Conservation (phyloP, 495 filamentous ascomycete species). For the Podospora comata region DNA sequence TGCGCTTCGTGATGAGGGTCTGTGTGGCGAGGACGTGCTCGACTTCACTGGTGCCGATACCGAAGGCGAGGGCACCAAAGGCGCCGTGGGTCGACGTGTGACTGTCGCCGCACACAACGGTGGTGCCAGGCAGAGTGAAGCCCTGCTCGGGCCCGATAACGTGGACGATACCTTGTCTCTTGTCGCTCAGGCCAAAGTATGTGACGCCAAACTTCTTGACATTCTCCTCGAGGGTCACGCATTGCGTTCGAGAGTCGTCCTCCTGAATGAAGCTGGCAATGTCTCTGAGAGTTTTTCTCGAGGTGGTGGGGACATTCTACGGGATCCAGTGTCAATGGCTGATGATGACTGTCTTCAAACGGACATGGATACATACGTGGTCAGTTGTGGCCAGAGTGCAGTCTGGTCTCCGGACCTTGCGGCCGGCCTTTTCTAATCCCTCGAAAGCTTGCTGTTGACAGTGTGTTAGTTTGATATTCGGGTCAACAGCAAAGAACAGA, state of each 20-base stretch:
- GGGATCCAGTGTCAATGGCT: not conserved
- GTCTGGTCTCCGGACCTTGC: conserved; percentile 87
- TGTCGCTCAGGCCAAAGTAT: conserved; percentile 95
- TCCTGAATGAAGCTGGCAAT: conserved; percentile 87
- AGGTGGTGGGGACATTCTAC: conserved; percentile 87
- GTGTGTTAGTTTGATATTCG: not conserved
- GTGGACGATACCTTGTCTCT: conserved; percentile 96
- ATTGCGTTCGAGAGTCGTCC: conserved; percentile 88
- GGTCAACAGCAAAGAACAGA: not conserved
- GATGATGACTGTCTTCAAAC: not conserved
- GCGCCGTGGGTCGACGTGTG: conserved; percentile 98
- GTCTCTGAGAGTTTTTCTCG: conserved; percentile 84
- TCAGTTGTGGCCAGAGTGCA: conserved; percentile 96
- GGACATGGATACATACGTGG: conserved; percentile 59
- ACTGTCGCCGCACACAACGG: conserved; percentile 94
- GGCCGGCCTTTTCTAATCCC: conserved; percentile 79
- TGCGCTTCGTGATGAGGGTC: conserved; percentile 86
- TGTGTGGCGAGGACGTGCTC: conserved; percentile 98
- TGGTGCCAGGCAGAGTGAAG: conserved; percentile 96
- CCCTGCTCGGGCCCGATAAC: conserved; percentile 99
- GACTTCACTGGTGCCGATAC: conserved; percentile 97
- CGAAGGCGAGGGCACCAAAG: conserved; percentile 92
- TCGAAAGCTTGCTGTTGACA: conserved; percentile 84
- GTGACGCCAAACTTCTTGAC: conserved; percentile 95
- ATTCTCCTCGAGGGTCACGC: conserved; percentile 92